phyloP scores from a whole-genome alignment of 371 early-diverging fungal species.

The Quaeritorhiza haematococci region DNA sequence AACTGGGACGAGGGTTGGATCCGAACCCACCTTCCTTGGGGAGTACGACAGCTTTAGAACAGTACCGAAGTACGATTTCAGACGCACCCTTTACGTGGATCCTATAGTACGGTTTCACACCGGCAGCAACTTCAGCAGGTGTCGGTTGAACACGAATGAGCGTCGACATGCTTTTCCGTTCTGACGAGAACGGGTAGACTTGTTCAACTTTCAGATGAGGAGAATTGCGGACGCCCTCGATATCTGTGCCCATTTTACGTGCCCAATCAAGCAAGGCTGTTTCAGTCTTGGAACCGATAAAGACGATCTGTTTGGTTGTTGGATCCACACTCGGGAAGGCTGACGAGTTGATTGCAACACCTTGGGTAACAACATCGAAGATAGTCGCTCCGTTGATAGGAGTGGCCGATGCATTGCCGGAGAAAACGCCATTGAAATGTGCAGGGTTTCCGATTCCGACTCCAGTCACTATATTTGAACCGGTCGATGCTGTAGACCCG shows the following conservation, averaged over 20 bases:
- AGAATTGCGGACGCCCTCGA: constrained; percentile 43
- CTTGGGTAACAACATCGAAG: constrained; percentile 37
- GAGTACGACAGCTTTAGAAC: constrained; percentile 4
- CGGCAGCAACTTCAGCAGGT: constrained; percentile 9
- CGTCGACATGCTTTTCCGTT: constrained; percentile 84
- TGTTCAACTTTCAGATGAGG: constrained; percentile 40
- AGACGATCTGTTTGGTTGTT: constrained; percentile 53
- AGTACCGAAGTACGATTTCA: constrained; percentile 65
- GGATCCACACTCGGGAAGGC: constrained; percentile 74
- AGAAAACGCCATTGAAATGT: too few species aligned
- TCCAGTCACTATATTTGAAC: too few species aligned
- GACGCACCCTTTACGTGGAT: constrained; percentile 81
- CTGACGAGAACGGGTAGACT: constrained; percentile 75
- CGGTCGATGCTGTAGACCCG: too few species aligned
- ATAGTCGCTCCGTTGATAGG: constrained; percentile 3
- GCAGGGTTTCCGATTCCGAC: too few species aligned
- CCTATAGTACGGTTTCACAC: constrained; percentile 43
- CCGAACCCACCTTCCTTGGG: not conserved
- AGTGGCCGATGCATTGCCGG: too few species aligned
- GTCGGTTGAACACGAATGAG: constrained; percentile 48
- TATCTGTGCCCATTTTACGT: constrained; percentile 50
- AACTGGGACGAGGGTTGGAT: not conserved
- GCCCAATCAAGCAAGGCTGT: constrained; percentile 69
- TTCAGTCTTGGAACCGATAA: constrained; percentile 88
- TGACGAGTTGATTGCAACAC: constrained; percentile 79